Base-by-base conservation (phyloP, 441 rosid genomes). In the Populus hybrid region DNA sequence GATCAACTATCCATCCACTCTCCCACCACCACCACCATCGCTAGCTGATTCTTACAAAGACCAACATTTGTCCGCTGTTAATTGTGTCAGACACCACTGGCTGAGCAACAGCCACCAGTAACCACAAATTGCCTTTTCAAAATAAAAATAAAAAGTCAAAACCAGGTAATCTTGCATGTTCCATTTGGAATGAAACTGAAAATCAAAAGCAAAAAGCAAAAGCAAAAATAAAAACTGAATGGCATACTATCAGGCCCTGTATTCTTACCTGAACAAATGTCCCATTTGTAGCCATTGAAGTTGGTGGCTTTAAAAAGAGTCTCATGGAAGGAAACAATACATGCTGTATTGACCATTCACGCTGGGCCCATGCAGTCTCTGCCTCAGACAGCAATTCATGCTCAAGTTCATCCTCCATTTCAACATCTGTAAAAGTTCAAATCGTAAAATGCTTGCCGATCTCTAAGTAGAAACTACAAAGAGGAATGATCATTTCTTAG, bases 291-390 rank as follows among this genome's bases (percentile, higher is more conserved):
- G 95, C 91, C 99, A 94, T 91, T 74, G 95, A 88, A 78, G 87
- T 78, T 67, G 93, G 94, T 61, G 99, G 99, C 85, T 92, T 91
- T 50, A 95, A 83, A 85, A 95, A 95, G 74, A 95, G 90, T 86
- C 93, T 92, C 90, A 94, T 83, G 67, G 99, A 85, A 2, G 99
- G 95, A 86, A 95, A 91, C 85, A 95, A 79, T 73, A 95, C 94
- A 77, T 95, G 99, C 84, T 92, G 98, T 80, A 92, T 91, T 36
- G 95, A 90, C 98, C 99, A 95, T 85, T 95, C 98, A 73, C 97
- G 97, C 83, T 91, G 97, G 68, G 96, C 89, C 99, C 99, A 95
- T 38, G 95, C 93, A 70, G 86, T 85, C 85, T 93, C 89, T 77
- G 98, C 99, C 84, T 95, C 98, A 4, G 90, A 81, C 34, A 95